These are phyloP conservation scores for Raphanus hybrid DNA, from an alignment of 441 rosid species.

Conservation along the genomic window DNA sequence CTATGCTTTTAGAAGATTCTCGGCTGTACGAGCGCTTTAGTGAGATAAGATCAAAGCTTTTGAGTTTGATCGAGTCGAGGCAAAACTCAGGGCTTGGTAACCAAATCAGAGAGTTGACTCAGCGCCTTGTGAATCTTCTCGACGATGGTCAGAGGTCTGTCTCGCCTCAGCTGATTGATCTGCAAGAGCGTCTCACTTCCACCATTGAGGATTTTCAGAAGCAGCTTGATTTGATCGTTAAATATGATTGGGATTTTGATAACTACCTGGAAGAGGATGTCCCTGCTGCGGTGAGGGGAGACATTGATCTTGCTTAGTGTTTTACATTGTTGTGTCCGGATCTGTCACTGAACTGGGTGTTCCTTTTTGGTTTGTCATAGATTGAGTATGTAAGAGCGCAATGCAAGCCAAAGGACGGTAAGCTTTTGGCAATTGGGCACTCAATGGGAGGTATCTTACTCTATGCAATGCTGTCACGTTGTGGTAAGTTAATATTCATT, in stretches of 20 bases:
- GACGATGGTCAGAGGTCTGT: conserved; percentile 88
- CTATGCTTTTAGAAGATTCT: conserved; percentile 80
- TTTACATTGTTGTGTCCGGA: neutral
- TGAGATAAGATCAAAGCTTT: conserved; percentile 76
- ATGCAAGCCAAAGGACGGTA: conserved; percentile 75
- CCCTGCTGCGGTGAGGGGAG: conserved; percentile 99
- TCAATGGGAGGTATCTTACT: conserved; percentile 99
- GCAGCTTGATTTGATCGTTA: conserved; percentile 85
- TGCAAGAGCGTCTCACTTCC: conserved; percentile 85
- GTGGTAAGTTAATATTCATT: neutral
- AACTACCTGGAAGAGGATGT: conserved; percentile 93
- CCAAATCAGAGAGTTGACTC: conserved; percentile 76
- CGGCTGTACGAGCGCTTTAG: conserved; percentile 69
- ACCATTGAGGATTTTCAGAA: conserved; percentile 91
- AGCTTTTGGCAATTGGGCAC: conserved; percentile 85
- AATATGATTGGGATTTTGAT: conserved; percentile 98
- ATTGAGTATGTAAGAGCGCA: conserved; percentile 81
- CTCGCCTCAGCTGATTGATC: conserved; percentile 81
- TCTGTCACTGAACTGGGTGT: conserved; percentile 21
- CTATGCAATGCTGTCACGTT: conserved; percentile 71
- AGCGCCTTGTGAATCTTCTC: conserved; percentile 71
- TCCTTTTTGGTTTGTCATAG: conserved; percentile 44
- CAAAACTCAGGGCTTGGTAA: conserved; percentile 67
- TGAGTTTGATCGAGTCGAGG: conserved; percentile 75
- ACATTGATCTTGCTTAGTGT: conserved; percentile 49